Evolutionary conservation across 805 yeast species (phyloP), one percentile per base, ranked within the genome.

Genomic region (Metschnikowia reukaufii): DNA sequence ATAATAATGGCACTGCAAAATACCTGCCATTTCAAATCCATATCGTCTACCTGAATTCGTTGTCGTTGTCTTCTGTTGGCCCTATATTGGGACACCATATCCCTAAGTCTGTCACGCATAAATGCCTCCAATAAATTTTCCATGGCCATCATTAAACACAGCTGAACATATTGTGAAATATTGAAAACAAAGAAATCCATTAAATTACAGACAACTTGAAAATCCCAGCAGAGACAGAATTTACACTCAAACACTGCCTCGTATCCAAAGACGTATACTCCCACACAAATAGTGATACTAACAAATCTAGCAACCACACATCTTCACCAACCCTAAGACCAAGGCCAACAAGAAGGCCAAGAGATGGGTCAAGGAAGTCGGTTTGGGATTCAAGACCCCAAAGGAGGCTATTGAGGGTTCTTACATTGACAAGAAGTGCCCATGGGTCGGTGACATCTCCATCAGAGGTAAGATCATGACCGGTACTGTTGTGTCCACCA

Each of bases 371-470:
- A 94, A 94, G 87, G 97, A 94, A 57, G 97, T 89, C 70, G 99
- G 99, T 77, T 88, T 94, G 76, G 99, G 99, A 66, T 94, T 90
- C 97, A 94, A 94, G 89, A 94, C 99, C 82, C 99, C 99, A 79
- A 86, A 84, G 81, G 80, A 91, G 73, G 99, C 99, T 70, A 88
- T 91, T 79, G 92, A 86, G 75, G 99, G 99, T 78, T 80, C 90
- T 68, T 94, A 94, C 95, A 91, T 94, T 73, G 99, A 86, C 91
- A 94, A 94, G 90, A 94, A 94, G 83, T 94, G 99, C 82, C 99
- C 99, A 77, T 94, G 94, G 83, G 87, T 83, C 66, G 99, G 99
- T 79, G 78, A 77, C 64, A 85, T 94, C 66, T 91, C 98, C 64
- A 94, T 94, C 87, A 90, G 99, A 83, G 99, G 99, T 83, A 91